A percentile compares a stretch with the other conserved stretches of the same genome.
Conservation (phyloP, 75 land plant genomes). For the Cupressus sempervirens region DNA sequence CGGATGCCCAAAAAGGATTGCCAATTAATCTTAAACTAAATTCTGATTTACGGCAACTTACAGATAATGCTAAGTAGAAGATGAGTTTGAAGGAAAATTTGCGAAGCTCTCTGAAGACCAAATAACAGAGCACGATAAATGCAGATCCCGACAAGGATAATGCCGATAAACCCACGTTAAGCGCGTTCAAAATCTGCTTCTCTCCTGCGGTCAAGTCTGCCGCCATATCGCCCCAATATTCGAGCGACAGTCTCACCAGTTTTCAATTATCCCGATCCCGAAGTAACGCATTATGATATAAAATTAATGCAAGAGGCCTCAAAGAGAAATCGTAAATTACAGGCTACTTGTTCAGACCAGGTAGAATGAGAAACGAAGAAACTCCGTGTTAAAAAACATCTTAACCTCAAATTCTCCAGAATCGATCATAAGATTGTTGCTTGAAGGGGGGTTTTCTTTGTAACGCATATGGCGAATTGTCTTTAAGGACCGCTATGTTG, state of each 20-base stretch:
- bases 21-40: neutral
- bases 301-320: neutral
- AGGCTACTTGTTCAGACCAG: neutral
- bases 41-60: conserved; percentile 22
- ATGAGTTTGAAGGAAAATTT: conserved; percentile 97
- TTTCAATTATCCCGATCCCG: neutral
- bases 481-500: no score
- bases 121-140: conserved; percentile 85
- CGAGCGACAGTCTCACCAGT: neutral
- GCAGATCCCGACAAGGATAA: conserved; percentile 78
- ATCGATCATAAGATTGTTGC: neutral
- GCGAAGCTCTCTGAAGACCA: conserved; percentile 91
- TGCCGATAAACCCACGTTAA: conserved; percentile 62
- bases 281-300: neutral
- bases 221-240: neutral
- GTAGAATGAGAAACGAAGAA: neutral
- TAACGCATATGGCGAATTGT: no score
- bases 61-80: conserved; percentile 94
- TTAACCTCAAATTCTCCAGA: no score
- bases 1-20: neutral
- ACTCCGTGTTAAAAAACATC: neutral
- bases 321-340: neutral
- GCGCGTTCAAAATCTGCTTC: conserved; percentile 49
- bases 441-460: no score
- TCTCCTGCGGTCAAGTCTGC: conserved; percentile 45